Evolutionary conservation across 2,329 filamentous ascomycete genomes (phyloP), one percentile per base, ranked within the genome.

Genomic region (Aspergillus sp.): DNA sequence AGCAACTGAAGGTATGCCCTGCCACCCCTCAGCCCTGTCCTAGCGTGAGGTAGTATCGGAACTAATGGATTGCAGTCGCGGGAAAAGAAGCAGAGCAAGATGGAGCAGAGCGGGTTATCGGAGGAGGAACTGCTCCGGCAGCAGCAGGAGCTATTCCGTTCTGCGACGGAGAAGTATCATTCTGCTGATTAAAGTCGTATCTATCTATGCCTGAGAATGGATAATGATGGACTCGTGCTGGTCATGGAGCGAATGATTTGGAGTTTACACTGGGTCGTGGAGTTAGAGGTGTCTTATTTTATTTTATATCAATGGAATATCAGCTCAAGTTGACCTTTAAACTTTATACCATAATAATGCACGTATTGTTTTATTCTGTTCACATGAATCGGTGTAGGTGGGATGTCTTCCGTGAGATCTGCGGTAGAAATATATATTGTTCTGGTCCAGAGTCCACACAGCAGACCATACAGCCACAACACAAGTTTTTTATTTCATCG

Each of bases 71-170:
- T 17, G 60, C 70, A 96, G 91, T 91, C 90, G 31, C 90, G 93
- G 48, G 95, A 99, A 78, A 96, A 96, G 82, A 96, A 97, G 77
- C 90, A 93, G 64, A 96, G 93, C 76, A 98, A 98, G 79, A 92
- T 98, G 70, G 93, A 96, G 68, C 90, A 95, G 73, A 96, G 92
- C 72, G 93, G 93, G 54, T 84, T 98, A 79, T 90, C 90, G 0
- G 87, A 96, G 72, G 95, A 97, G 67, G 90, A 99, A 75, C 82
- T 99, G 49, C 86, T 95, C 57, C 84, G 88, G 49, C 86, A 96
- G 69, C 95, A 99, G 73, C 89, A 95, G 74, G 92, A 96, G 74
- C 85, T 97, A 65, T 98, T 99, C 76, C 88, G 90, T 44, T 88
- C 86, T 58, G 93, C 92, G 1, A 88, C 86, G 2, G 86, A 87